phyloP scores from a whole-genome alignment of 192 early-diverging fungal genomes.

The Gigaspora rosea region DNA sequence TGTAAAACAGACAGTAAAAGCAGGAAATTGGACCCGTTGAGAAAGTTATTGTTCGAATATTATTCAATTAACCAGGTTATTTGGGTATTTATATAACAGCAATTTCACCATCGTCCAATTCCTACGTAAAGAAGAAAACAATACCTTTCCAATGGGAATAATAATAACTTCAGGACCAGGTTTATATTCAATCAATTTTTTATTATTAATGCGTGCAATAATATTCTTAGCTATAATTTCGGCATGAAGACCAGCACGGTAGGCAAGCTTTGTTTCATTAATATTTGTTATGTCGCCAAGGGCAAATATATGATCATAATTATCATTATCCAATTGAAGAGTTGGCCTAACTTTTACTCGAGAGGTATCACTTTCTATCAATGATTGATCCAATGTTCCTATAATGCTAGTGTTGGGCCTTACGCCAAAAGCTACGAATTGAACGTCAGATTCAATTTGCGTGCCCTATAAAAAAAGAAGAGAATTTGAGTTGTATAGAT shows the following conservation, averaged over 20 bases:
- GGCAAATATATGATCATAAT: constrained; percentile 44
- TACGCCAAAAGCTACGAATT: constrained; percentile 36
- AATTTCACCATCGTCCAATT: too few relatives aligned
- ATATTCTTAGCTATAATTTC: constrained; percentile 46
- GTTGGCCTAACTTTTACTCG: constrained; percentile 43
- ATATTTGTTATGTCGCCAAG: constrained; percentile 50
- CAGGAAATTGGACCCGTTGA: too few relatives aligned
- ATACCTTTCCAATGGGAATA: constrained; percentile 34
- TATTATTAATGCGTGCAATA: constrained; percentile 39
- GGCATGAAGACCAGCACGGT: constrained; percentile 44
- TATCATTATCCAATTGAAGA: constrained; percentile 42
- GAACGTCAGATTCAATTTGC: constrained; percentile 37
- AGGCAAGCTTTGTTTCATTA: constrained; percentile 47
- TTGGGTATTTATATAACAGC: too few relatives aligned
- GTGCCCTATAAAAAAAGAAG: not conserved
- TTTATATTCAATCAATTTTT: constrained; percentile 39
- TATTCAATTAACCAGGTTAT: too few relatives aligned
- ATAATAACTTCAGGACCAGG: constrained; percentile 24
- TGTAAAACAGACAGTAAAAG: too few relatives aligned
- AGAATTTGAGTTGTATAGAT: not conserved
- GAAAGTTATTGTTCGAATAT: too few relatives aligned
- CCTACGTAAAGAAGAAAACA: too few relatives aligned
- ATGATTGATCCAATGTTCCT: constrained; percentile 11
- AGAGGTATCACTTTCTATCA: not conserved
- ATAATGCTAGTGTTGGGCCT: constrained; percentile 24